Evolutionary conservation across 2,329 filamentous ascomycete species (phyloP).

Genomic region (Talaromyces piceae): DNA sequence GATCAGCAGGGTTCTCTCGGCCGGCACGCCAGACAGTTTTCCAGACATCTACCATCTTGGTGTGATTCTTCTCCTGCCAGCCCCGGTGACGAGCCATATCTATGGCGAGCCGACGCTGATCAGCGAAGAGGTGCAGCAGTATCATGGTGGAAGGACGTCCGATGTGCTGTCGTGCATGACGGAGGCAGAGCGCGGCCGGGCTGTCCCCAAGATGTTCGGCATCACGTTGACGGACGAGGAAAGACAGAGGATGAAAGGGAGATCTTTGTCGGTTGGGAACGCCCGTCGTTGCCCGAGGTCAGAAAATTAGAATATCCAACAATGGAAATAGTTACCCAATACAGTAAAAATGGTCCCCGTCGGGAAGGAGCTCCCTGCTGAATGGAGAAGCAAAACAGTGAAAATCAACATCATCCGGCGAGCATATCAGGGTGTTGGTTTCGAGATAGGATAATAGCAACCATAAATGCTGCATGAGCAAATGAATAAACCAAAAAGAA

Average conservation of each 20-base stretch:
- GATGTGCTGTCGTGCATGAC: constrained; percentile 33
- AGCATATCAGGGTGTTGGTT: too few species aligned
- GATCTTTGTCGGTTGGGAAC: background rate
- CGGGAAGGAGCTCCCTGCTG: background rate
- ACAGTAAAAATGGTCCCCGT: background rate
- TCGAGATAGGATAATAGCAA: too few species aligned
- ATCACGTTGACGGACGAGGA: constrained; percentile 28
- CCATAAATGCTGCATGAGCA: too few species aligned
- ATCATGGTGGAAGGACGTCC: constrained; percentile 36
- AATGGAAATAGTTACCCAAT: background rate
- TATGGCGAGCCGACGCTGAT: constrained; percentile 24
- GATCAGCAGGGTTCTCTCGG: too few species aligned
- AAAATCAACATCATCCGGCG: too few species aligned
- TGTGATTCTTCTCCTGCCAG: constrained; percentile 34
- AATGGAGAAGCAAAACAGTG: too few species aligned
- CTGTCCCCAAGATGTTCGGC: constrained; percentile 38
- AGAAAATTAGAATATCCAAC: background rate
- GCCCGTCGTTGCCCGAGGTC: too few species aligned
- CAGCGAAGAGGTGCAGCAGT: constrained; percentile 30
- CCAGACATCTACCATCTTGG: constrained; percentile 24
- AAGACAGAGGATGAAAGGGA: constrained; percentile 2
- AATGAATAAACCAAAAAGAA: too few species aligned
- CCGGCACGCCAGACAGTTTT: constrained; percentile 23
- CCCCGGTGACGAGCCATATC: constrained; percentile 21
- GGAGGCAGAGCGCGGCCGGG: constrained; percentile 38